Evolutionary conservation across 2,329 filamentous ascomycete genomes (phyloP).

Genomic region (Fonsecaea multimorphosa): DNA sequence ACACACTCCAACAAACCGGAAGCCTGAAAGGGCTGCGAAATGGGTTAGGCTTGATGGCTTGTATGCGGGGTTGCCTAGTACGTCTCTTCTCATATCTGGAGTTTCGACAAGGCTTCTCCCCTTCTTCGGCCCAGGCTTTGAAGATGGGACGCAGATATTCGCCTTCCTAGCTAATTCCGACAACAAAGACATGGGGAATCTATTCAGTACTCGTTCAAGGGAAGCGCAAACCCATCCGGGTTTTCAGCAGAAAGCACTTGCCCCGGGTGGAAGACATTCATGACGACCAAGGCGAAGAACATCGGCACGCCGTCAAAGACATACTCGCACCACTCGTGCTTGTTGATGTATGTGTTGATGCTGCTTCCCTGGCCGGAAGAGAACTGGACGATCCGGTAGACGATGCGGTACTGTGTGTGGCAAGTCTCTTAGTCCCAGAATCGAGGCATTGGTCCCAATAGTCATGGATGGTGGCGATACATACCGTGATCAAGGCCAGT

Average conservation of each 20-base stretch:
- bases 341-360: slow-evolving; percentile 40
- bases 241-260: slow-evolving; percentile 22
- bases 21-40: too few relatives aligned
- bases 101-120: background rate
- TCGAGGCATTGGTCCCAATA: background rate
- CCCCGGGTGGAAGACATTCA: slow-evolving; percentile 49
- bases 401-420: slow-evolving; percentile 50
- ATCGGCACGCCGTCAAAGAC: slow-evolving; percentile 50
- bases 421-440: background rate
- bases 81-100: background rate
- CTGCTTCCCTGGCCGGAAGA: slow-evolving; percentile 56
- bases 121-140: background rate
- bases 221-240: background rate
- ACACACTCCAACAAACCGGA: too few relatives aligned
- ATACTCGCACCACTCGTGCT: slow-evolving; percentile 47
- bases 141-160: background rate
- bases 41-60: too few relatives aligned
- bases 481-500: slow-evolving; percentile 55
- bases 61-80: too few relatives aligned
- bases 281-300: slow-evolving; percentile 45
- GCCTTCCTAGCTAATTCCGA: background rate
- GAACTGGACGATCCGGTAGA: slow-evolving; percentile 65
- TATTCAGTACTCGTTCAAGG: slow-evolving; percentile 1
- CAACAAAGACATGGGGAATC: background rate
- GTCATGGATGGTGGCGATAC: background rate